These are phyloP conservation scores for Cladorrhinum samala DNA, from an alignment of 495 filamentous ascomycete species.

Conservation along the genomic window DNA sequence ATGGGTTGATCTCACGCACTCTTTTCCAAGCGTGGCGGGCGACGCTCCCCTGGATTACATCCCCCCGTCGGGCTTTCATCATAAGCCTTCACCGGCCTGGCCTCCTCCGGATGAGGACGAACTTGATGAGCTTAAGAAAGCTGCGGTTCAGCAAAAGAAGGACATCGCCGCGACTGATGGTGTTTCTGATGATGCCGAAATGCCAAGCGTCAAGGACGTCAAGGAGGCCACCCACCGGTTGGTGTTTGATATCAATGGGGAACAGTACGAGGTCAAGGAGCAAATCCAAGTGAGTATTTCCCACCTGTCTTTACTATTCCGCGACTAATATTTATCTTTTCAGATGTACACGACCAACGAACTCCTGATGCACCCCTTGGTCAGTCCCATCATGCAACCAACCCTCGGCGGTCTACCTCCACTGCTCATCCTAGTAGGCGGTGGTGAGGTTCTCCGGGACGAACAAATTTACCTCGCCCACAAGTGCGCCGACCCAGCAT, in stretches of 20 bases:
- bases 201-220: conserved; percentile 23
- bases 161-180: conserved; percentile 4
- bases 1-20: conserved; percentile 92
- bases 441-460: conserved; percentile 82
- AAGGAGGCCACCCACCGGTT: conserved; percentile 41
- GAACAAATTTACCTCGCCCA: conserved; percentile 95
- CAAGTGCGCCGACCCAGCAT: conserved; percentile 75
- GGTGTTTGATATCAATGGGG: conserved; percentile 63
- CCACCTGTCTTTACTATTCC: neutral
- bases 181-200: conserved; percentile 3
- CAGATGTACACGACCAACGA: conserved; percentile 85
- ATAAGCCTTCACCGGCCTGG: conserved; percentile 78
- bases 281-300: conserved; percentile 63
- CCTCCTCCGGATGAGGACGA: conserved; percentile 84
- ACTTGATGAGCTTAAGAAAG: conserved; percentile 37
- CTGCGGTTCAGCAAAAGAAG: conserved; percentile 20
- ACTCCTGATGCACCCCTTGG: conserved; percentile 76
- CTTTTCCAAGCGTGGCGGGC: conserved; percentile 77
- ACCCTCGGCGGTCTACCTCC: conserved; percentile 85
- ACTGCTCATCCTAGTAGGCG: conserved; percentile 76
- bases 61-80: conserved; percentile 76
- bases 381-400: conserved; percentile 79
- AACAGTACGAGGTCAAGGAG: conserved; percentile 67
- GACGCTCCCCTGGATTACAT: conserved; percentile 79
- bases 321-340: conserved; percentile 10